These are phyloP conservation scores for Diaporthe helianthi DNA, from an alignment of 2,329 filamentous ascomycete genomes.

Conservation along the genomic window DNA sequence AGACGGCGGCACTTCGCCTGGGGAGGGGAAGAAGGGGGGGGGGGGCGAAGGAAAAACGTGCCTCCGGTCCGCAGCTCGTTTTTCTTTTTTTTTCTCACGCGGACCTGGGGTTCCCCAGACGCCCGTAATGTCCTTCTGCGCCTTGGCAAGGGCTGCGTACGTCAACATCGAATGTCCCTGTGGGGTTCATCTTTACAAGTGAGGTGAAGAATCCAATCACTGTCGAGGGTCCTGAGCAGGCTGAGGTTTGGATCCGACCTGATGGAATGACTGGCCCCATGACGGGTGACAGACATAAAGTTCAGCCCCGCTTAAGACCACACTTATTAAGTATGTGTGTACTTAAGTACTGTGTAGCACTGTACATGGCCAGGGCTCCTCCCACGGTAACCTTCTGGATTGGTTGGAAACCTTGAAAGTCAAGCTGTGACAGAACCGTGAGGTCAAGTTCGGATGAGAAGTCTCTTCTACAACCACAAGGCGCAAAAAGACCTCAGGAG, in stretches of 20 bases:
- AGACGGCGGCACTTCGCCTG: background rate
- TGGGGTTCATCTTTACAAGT: background rate
- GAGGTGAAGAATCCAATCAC: background rate
- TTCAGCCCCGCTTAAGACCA: constrained; percentile 17
- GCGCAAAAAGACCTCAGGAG: background rate
- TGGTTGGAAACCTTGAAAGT: background rate
- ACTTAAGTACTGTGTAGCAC: no score
- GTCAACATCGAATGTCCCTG: constrained; percentile 2
- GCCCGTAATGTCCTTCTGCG: background rate
- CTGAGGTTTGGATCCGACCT: constrained; percentile 8
- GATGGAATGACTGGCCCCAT: constrained; percentile 4
- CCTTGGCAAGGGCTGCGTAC: constrained; percentile 8
- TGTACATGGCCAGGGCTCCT: background rate
- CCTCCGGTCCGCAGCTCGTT: constrained; percentile 12
- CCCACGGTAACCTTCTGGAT: background rate
- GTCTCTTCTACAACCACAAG: background rate
- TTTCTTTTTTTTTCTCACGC: no score
- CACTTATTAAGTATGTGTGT: constrained; percentile 13
- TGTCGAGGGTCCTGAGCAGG: no score
- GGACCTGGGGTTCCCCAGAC: constrained; percentile 9
- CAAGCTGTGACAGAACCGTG: background rate
- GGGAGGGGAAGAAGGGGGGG: constrained; percentile 5
- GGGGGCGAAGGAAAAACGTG: no score
- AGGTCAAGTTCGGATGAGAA: background rate
- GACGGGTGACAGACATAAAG: background rate